Percentiles rank a stretch among this genome's conserved stretches.
Evolutionary conservation across 2,329 filamentous ascomycete genomes (phyloP).

Genomic region (Clonostachys rosea): DNA sequence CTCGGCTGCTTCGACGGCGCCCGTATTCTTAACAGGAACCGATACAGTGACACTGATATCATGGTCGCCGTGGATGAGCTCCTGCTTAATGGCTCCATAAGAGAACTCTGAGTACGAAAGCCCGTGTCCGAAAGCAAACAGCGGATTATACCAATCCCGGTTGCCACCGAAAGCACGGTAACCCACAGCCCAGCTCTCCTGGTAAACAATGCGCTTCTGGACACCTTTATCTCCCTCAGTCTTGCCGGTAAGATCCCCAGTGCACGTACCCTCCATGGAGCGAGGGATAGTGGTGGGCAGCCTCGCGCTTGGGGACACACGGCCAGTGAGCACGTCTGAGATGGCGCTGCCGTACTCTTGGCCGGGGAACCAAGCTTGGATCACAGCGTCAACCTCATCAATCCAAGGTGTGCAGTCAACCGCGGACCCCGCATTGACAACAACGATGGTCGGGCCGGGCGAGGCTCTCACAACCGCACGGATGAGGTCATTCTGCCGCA

Average conservation of each 20-base stretch:
- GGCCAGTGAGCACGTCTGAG: conserved; percentile 59
- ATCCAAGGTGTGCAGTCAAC: conserved; percentile 48
- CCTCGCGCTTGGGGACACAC: conserved; percentile 58
- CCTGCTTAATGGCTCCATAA: not conserved
- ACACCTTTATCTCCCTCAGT: too few species aligned
- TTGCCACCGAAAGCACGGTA: conserved; percentile 36
- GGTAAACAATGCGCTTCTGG: conserved; percentile 45
- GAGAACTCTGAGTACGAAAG: conserved; percentile 62
- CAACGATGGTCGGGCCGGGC: conserved; percentile 48
- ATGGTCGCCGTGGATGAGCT: conserved; percentile 13
- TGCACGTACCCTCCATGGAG: conserved; percentile 42
- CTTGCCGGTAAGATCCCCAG: conserved; percentile 32
- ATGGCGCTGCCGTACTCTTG: conserved; percentile 65
- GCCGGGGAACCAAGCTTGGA: conserved; percentile 64
- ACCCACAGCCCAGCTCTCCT: conserved; percentile 63
- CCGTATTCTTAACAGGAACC: conserved; percentile 52
- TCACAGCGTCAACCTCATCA: conserved; percentile 45
- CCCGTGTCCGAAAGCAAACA: conserved; percentile 64
- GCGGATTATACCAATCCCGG: conserved; percentile 38
- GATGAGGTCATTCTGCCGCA: conserved; percentile 45
- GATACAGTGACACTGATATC: conserved; percentile 8
- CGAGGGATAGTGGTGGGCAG: conserved; percentile 59
- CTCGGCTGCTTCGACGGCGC: conserved; percentile 37
- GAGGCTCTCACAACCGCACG: conserved; percentile 49
- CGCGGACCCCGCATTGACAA: conserved; percentile 60